Evolutionary conservation across 257 asterid genomes (phyloP).

Genomic region (Paraleonurus japonicus): DNA sequence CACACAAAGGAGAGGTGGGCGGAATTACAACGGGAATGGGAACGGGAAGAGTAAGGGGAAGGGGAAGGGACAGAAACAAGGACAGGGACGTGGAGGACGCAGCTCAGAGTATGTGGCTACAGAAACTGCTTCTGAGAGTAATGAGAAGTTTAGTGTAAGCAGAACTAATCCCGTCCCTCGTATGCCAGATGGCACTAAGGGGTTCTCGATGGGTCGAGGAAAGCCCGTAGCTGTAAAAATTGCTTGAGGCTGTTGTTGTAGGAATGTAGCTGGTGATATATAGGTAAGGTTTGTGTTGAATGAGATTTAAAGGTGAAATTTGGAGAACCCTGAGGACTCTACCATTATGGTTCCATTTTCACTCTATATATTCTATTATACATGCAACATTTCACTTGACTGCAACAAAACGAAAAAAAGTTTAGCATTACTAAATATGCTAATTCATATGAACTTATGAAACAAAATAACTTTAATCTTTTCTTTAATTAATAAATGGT

Average conservation of each 20-base stretch:
- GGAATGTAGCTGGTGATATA: not conserved
- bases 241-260: conserved; percentile 27
- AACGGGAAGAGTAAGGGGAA: conserved; percentile 27
- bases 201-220: conserved; percentile 85
- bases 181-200: conserved; percentile 86
- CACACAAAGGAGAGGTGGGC: conserved; percentile 43
- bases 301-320: not conserved
- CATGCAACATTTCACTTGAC: not conserved
- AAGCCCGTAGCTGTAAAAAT: conserved; percentile 49
- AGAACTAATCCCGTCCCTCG: conserved; percentile 65
- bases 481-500: too few species aligned
- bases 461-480: too few species aligned
- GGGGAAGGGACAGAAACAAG: conserved; percentile 48
- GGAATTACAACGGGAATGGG: conserved; percentile 29
- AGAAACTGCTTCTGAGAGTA: conserved; percentile 25
- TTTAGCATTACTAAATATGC: not conserved
- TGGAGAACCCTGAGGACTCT: not conserved
- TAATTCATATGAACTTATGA: too few species aligned
- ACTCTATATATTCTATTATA: conserved; percentile 21
- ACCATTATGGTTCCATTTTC: not conserved
- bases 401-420: not conserved
- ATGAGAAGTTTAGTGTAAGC: conserved; percentile 35
- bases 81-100: conserved; percentile 55
- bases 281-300: conserved; percentile 14
- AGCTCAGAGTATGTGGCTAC: conserved; percentile 29